Percentiles rank a stretch among this genome's conserved stretches.
phyloP scores from a whole-genome alignment of 345 rosid species.

The Ceriops decandra region DNA sequence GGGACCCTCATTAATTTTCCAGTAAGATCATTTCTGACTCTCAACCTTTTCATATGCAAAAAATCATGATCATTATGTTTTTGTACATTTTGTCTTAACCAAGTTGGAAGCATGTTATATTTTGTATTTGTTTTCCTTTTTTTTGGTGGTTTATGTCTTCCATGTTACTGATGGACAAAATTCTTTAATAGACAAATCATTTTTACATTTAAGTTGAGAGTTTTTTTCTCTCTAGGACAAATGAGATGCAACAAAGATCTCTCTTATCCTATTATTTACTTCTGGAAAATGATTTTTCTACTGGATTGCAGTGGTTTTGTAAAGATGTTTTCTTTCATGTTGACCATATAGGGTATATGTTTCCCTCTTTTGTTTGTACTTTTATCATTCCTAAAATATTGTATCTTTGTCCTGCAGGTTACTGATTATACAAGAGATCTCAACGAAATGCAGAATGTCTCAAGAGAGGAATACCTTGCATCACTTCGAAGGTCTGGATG shows the following conservation, averaged over 20 bases:
- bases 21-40: constrained; percentile 35
- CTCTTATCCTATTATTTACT: not conserved
- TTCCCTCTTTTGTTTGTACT: too few species aligned
- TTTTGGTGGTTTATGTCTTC: not conserved
- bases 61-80: not conserved
- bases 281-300: not conserved
- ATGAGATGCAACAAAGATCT: not conserved
- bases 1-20: constrained; percentile 98
- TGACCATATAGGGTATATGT: too few species aligned
- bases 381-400: not conserved
- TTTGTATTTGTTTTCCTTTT: not conserved
- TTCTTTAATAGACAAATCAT: too few species aligned
- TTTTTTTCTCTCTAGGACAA: too few species aligned
- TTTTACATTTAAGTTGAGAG: too few species aligned
- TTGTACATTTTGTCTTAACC: not conserved
- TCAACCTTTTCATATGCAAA: not conserved
- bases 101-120: not conserved
- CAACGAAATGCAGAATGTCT: constrained; percentile 95
- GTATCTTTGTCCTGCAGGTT: constrained; percentile 45
- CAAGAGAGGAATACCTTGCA: constrained; percentile 93
- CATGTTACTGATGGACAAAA: not conserved
- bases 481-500: constrained; percentile 76
- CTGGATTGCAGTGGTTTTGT: too few species aligned
- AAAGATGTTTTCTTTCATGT: too few species aligned
- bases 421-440: constrained; percentile 91